phyloP scores from a whole-genome alignment of 1,139 yeast species.

The Blastobotrys illinoisensis region DNA sequence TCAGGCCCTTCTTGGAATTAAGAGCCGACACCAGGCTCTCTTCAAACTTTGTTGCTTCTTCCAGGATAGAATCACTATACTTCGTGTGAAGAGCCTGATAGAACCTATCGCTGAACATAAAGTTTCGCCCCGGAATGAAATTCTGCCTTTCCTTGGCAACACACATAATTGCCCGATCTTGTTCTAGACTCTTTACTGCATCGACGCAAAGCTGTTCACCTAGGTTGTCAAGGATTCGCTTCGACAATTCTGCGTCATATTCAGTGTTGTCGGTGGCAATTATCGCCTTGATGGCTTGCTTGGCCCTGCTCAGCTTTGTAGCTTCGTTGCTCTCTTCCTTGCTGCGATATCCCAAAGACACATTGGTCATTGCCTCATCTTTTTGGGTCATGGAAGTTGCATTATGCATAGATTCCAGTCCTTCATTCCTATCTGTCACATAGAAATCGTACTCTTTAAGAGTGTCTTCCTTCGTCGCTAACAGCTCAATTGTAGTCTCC shows the following conservation, averaged over 20 bases:
- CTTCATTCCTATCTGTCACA: constrained; percentile 24
- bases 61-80: constrained; percentile 41
- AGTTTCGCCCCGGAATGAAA: constrained; percentile 41
- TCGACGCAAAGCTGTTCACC: constrained; percentile 43
- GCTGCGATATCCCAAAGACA: constrained; percentile 16
- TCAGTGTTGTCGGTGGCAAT: constrained; percentile 50
- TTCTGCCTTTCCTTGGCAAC: constrained; percentile 44
- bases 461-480: constrained; percentile 24
- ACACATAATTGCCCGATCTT: constrained; percentile 47
- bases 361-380: constrained; percentile 21
- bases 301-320: constrained; percentile 20
- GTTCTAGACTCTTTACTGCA: constrained; percentile 51
- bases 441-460: background rate
- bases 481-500: constrained; percentile 30
- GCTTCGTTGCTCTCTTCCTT: constrained; percentile 5
- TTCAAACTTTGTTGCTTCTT: constrained; percentile 43
- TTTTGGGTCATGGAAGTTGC: constrained; percentile 29
- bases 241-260: constrained; percentile 43
- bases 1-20: constrained; percentile 44
- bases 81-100: constrained; percentile 39
- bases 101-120: constrained; percentile 55
- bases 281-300: constrained; percentile 46
- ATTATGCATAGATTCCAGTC: constrained; percentile 18
- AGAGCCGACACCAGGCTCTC: constrained; percentile 38
- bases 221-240: constrained; percentile 39